Evolutionary conservation across 1,284 basidiomycete genomes (phyloP).

Genomic region (Heterobasidion annosum): DNA sequence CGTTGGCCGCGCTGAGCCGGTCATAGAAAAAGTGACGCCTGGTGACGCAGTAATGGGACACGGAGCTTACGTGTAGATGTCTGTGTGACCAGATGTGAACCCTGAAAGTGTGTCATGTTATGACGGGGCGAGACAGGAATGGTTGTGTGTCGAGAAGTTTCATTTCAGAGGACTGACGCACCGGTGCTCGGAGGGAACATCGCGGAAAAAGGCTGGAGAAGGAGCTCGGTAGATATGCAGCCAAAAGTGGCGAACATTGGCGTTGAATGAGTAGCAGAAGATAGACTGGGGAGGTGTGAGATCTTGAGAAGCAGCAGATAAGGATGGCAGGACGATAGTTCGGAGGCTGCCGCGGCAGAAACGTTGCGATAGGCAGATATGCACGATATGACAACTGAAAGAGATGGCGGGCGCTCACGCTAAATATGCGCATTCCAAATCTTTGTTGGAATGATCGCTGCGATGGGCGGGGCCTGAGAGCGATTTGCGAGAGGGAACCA

Average conservation of each 20-base stretch:
- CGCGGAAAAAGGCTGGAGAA: background rate
- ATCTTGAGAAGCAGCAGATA: background rate
- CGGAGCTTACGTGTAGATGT: no score
- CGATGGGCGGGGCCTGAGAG: background rate
- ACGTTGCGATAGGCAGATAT: background rate
- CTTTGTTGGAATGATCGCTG: background rate
- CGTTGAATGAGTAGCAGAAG: background rate
- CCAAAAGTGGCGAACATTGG: background rate
- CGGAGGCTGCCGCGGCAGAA: background rate
- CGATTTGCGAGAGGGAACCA: background rate
- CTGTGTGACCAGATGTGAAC: background rate
- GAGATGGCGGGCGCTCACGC: background rate
- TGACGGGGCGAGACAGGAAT: background rate
- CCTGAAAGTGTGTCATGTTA: background rate
- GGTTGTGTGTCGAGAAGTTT: background rate
- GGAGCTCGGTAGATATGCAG: background rate
- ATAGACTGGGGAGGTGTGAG: background rate
- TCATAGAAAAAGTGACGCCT: background rate
- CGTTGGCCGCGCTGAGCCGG: background rate
- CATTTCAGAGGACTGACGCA: background rate
- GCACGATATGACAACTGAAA: background rate
- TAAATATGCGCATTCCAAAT: background rate
- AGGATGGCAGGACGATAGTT: background rate
- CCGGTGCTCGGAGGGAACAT: background rate
- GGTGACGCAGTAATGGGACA: no score